Evolutionary conservation across 225 moss, liverwort and hornwort genomes (phyloP).

Genomic region (Polytrichum formosum): DNA sequence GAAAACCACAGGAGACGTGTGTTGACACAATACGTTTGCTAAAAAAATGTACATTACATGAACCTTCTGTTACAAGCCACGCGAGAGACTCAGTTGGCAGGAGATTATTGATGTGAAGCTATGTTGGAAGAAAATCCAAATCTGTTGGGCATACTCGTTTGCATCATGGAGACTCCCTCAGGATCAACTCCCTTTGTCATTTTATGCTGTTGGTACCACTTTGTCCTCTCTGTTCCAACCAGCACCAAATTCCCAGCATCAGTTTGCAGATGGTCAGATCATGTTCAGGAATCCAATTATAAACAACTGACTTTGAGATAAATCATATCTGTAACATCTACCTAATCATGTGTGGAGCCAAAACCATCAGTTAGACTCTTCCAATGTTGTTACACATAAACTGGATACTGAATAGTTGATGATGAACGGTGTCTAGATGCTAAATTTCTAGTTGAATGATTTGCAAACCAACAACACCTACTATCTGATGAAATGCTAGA

Average conservation of each 20-base stretch:
- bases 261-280: not conserved
- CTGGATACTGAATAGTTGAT: too few species aligned
- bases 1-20: too few species aligned
- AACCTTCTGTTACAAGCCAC: not conserved
- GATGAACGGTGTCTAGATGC: too few species aligned
- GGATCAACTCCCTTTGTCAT: constrained; percentile 50
- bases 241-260: constrained; percentile 19
- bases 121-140: constrained; percentile 67
- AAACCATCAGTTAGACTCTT: too few species aligned
- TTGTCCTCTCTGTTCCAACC: constrained; percentile 54
- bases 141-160: constrained; percentile 43
- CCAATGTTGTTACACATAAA: too few species aligned
- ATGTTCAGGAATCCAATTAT: not conserved
- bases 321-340: not conserved
- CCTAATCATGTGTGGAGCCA: too few species aligned
- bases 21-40: too few species aligned
- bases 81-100: not conserved
- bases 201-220: constrained; percentile 69
- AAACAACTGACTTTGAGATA: not conserved
- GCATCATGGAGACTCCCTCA: constrained; percentile 61
- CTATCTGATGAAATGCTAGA: too few species aligned
- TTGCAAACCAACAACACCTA: too few species aligned
- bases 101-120: constrained; percentile 31
- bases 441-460: too few species aligned
- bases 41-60: not conserved